These are phyloP conservation scores for Solanum neorickii DNA, from an alignment of 257 asterid genomes.

Conservation along the genomic window DNA sequence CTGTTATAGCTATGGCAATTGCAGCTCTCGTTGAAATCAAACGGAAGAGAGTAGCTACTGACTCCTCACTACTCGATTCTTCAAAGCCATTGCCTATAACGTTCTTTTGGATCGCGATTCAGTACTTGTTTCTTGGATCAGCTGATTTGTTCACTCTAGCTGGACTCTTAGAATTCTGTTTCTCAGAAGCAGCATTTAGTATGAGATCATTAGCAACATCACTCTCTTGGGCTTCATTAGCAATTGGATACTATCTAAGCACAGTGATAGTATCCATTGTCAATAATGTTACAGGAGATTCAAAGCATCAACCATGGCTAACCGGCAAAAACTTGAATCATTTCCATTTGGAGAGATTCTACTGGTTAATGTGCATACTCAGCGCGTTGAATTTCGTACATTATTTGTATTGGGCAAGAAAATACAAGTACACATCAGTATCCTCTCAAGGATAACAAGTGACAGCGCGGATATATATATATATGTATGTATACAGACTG, in stretches of 20 bases:
- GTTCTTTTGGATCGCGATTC: constrained; percentile 78
- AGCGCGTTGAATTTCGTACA: constrained; percentile 72
- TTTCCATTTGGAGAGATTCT: constrained; percentile 59
- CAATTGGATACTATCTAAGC: constrained; percentile 82
- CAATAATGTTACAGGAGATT: constrained; percentile 45
- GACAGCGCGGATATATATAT: neutral
- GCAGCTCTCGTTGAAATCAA: constrained; percentile 73
- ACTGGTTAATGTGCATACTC: constrained; percentile 83
- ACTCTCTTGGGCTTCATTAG: constrained; percentile 77
- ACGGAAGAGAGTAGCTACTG: constrained; percentile 43
- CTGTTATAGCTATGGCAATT: constrained; percentile 53
- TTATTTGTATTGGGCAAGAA: constrained; percentile 65
- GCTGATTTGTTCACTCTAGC: constrained; percentile 89
- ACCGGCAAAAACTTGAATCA: constrained; percentile 54
- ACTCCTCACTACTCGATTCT: constrained; percentile 20
- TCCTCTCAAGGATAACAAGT: neutral
- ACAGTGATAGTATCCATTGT: constrained; percentile 60
- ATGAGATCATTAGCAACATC: constrained; percentile 90
- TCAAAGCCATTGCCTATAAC: constrained; percentile 46
- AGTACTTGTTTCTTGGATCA: constrained; percentile 74
- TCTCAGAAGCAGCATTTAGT: constrained; percentile 72
- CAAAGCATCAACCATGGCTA: constrained; percentile 48
- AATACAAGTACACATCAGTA: constrained; percentile 48
- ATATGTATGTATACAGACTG: neutral
- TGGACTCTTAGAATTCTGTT: constrained; percentile 80